Percentiles rank a stretch among this genome's conserved stretches.
Evolutionary conservation across 176 grass and related monocot species (phyloP).

Genomic region (Cenchrus purpureus): DNA sequence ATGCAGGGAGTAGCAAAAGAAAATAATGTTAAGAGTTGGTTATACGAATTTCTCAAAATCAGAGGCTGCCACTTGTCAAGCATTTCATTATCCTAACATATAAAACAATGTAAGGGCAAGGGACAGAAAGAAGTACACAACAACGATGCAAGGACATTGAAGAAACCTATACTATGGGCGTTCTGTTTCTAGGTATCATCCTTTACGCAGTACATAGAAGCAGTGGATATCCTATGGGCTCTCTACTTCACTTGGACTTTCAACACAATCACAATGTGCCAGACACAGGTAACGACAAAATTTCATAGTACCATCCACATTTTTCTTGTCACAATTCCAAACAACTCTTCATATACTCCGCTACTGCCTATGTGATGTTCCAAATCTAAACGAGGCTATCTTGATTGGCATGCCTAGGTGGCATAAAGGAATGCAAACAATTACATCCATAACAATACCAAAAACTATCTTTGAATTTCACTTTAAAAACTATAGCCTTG

Average conservation of each 20-base stretch:
- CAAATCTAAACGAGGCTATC: conserved; percentile 2
- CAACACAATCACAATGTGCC: conserved; percentile 18
- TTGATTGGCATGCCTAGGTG: background rate
- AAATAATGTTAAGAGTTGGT: background rate
- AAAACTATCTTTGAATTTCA: background rate
- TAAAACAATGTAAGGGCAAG: conserved; percentile 2
- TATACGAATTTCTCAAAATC: conserved; percentile 8
- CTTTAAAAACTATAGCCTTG: conserved; percentile 6
- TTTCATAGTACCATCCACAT: conserved; percentile 41
- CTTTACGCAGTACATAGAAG: conserved; percentile 4
- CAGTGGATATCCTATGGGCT: conserved; percentile 29
- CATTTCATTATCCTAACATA: background rate
- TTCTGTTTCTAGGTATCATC: background rate
- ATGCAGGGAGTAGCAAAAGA: background rate
- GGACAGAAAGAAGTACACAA: conserved; percentile 8
- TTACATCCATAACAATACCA: background rate
- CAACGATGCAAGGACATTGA: conserved; percentile 19
- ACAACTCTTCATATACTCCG: conserved; percentile 43
- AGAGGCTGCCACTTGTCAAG: conserved; percentile 10
- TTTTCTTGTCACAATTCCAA: conserved; percentile 33
- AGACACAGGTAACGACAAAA: conserved; percentile 34
- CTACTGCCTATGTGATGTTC: background rate
- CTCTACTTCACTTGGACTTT: conserved; percentile 23
- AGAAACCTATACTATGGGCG: conserved; percentile 23
- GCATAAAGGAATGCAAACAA: background rate